These are phyloP conservation scores for Nitzschia sp. DNA, from an alignment of 108 stramenopile species.

Conservation along the genomic window DNA sequence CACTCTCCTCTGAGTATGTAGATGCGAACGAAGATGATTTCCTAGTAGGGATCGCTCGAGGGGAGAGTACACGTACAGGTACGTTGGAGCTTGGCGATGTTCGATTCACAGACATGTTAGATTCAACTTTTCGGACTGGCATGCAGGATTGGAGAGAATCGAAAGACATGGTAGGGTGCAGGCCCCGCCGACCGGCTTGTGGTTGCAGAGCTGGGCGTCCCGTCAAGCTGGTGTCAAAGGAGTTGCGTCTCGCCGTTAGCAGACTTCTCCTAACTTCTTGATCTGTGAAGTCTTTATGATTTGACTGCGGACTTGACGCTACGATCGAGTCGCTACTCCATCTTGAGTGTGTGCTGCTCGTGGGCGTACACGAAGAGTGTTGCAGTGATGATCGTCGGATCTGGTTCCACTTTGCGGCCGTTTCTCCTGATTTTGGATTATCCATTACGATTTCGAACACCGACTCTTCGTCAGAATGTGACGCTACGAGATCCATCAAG, in stretches of 20 bases:
- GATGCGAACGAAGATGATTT: no score
- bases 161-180: not conserved
- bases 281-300: not conserved
- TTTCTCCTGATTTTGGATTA: conserved; percentile 5
- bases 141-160: not conserved
- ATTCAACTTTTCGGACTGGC: no score
- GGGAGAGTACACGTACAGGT: not conserved
- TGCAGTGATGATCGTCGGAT: not conserved
- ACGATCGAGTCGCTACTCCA: conserved; percentile 1
- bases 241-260: not conserved
- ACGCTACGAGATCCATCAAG: not conserved
- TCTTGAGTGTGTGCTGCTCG: not conserved
- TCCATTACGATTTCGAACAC: conserved; percentile 12
- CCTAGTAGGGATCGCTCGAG: not conserved
- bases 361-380: not conserved
- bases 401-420: not conserved
- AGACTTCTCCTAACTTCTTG: no score
- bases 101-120: no score
- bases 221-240: not conserved
- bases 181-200: not conserved
- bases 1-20: no score
- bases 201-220: not conserved
- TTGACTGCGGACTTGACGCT: not conserved
- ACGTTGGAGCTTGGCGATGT: not conserved
- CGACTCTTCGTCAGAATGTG: not conserved